Percentiles rank a stretch among this genome's conserved stretches.
Conservation (phyloP, 1,284 basidiomycete species). For the Ganoderma lingzhi region DNA sequence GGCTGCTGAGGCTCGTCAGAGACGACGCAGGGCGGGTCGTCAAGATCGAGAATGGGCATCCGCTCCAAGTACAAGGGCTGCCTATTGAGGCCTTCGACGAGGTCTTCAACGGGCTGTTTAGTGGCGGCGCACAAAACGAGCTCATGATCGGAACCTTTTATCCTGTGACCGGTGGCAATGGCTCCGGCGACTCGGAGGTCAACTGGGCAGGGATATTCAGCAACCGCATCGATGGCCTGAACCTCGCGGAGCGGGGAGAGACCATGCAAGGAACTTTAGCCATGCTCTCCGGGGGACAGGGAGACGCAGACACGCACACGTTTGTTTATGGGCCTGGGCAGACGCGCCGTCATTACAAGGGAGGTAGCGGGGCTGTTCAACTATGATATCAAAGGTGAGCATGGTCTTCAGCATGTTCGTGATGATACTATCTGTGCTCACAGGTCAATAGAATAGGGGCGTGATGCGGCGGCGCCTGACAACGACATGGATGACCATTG, state of each 20-base stretch:
- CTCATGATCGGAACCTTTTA: background rate
- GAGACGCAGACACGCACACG: background rate
- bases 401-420: background rate
- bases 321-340: background rate
- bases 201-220: background rate
- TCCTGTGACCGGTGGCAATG: background rate
- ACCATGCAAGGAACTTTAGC: background rate
- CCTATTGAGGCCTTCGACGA: background rate
- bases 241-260: slow-evolving; percentile 5
- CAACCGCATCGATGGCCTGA: background rate
- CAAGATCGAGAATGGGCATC: background rate
- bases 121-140: background rate
- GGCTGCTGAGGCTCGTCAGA: background rate
- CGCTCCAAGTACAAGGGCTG: background rate
- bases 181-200: background rate
- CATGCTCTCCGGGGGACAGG: no score
- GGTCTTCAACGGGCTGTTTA: background rate
- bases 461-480: background rate
- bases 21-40: background rate
- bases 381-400: background rate
- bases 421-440: background rate
- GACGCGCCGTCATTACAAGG: background rate
- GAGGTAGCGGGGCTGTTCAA: background rate
- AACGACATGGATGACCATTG: background rate
- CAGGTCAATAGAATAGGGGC: background rate